Conservation (phyloP, 768 basidiomycete species). For the Neoboletus brunneissimus region DNA sequence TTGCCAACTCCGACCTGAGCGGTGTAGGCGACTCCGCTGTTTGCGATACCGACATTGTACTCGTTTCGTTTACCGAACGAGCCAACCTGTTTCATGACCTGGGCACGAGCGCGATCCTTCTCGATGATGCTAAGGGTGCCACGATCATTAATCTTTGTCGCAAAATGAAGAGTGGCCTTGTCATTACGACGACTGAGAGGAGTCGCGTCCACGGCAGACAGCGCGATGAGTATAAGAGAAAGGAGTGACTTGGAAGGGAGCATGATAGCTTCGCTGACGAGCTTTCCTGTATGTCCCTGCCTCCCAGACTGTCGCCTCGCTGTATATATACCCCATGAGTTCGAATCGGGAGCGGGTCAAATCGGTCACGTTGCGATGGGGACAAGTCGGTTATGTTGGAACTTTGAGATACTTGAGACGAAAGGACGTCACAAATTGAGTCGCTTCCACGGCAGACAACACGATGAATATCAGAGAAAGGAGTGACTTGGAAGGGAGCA, state of each 20-base stretch:
- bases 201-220: constrained; percentile 12
- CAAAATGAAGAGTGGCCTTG: constrained; percentile 13
- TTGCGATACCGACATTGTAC: constrained; percentile 7
- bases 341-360: no score
- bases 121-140: constrained; percentile 11
- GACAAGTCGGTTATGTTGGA: no score
- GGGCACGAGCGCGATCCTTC: constrained; percentile 19
- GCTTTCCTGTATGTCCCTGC: no score
- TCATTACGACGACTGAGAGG: constrained; percentile 4
- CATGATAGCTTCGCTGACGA: constrained; percentile 2
- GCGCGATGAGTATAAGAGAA: constrained; percentile 9
- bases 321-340: no score
- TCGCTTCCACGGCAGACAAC: constrained; percentile 11
- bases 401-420: no score
- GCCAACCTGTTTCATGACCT: constrained; percentile 2
- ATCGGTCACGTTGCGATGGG: no score
- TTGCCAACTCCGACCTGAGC: constrained; percentile 28
- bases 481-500: constrained; percentile 10
- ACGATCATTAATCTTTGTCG: constrained; percentile 6
- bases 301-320: no score
- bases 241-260: constrained; percentile 7
- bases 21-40: constrained; percentile 25
- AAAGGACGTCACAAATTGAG: no score
- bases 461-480: constrained; percentile 13
- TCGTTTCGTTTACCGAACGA: constrained; percentile 4